A percentile compares a stretch with the other conserved stretches of the same genome.
Evolutionary conservation across 2,329 filamentous ascomycete genomes (phyloP).

Genomic region (Sclerotinia glacialis): DNA sequence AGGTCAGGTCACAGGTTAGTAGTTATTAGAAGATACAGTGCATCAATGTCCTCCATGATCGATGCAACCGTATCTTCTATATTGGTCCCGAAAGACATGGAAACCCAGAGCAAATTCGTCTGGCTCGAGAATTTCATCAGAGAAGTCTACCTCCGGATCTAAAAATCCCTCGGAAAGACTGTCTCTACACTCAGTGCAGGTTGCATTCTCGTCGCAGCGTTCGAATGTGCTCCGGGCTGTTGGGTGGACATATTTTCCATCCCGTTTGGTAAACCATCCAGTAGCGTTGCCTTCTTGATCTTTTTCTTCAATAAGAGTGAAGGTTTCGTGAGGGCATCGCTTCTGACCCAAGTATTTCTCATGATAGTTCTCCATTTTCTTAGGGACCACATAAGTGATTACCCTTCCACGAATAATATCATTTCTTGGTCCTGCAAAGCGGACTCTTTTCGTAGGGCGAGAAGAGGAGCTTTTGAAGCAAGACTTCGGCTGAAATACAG

Average conservation of each 20-base stretch:
- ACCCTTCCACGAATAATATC: background rate
- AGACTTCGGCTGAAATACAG: constrained; percentile 14
- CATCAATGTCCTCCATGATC: constrained; percentile 3
- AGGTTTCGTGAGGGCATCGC: background rate
- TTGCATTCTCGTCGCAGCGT: background rate
- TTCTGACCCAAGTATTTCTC: background rate
- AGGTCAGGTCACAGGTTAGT: constrained; percentile 21
- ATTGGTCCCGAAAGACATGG: background rate
- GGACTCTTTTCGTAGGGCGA: constrained; percentile 16
- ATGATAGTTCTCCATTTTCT: background rate
- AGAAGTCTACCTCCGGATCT: constrained; percentile 3
- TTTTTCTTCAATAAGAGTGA: background rate
- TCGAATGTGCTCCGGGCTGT: background rate
- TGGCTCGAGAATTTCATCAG: background rate
- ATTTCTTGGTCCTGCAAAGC: constrained; percentile 14
- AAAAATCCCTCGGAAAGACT: background rate
- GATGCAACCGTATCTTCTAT: constrained; percentile 6
- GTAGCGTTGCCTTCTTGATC: constrained; percentile 2
- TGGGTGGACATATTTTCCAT: background rate
- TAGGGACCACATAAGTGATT: background rate
- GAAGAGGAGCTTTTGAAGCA: constrained; percentile 8
- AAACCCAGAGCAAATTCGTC: background rate
- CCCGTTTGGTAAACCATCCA: constrained; percentile 9
- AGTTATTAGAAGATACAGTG: constrained; percentile 8
- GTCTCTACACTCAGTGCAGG: background rate